Evolutionary conservation across 1,284 basidiomycete genomes (phyloP).

Genomic region (Gymnopus androsaceus): DNA sequence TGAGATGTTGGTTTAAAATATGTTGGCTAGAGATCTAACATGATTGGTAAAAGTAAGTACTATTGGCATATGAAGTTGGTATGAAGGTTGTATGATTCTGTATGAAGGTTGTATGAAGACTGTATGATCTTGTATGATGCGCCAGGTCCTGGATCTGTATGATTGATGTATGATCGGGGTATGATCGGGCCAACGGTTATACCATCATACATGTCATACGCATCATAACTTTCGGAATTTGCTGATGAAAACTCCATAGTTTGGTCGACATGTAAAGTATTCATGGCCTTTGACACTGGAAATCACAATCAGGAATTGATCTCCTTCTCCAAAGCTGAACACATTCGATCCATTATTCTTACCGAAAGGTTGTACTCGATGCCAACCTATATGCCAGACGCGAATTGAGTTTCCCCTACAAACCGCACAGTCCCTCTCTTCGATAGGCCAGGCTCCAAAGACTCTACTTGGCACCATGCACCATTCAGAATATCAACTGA

Average conservation of each 20-base stretch:
- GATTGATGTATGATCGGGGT: no score
- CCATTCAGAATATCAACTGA: conserved; percentile 58
- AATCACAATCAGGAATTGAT: conserved; percentile 6
- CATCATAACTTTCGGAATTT: no score
- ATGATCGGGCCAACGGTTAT: no score
- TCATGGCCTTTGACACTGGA: conserved; percentile 78
- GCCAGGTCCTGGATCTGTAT: no score
- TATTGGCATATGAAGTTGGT: no score
- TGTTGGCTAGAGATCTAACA: no score
- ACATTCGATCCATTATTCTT: conserved; percentile 95
- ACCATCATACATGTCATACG: no score
- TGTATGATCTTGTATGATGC: no score
- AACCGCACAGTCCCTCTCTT: conserved; percentile 86
- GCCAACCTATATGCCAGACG: conserved; percentile 84
- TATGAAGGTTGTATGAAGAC: no score
- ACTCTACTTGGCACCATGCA: conserved; percentile 83
- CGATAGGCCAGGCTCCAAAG: conserved; percentile 61
- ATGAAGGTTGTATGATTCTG: no score
- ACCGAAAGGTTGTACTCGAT: conserved; percentile 95
- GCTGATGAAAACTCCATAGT: conserved; percentile 82
- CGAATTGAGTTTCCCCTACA: conserved; percentile 82
- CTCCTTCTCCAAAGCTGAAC: not conserved
- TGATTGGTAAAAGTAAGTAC: no score
- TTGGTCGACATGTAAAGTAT: conserved; percentile 81
- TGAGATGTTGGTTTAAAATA: no score